phyloP scores from a whole-genome alignment of 1,139 yeast species.

The Nadsonia starkeyi-henricii region DNA sequence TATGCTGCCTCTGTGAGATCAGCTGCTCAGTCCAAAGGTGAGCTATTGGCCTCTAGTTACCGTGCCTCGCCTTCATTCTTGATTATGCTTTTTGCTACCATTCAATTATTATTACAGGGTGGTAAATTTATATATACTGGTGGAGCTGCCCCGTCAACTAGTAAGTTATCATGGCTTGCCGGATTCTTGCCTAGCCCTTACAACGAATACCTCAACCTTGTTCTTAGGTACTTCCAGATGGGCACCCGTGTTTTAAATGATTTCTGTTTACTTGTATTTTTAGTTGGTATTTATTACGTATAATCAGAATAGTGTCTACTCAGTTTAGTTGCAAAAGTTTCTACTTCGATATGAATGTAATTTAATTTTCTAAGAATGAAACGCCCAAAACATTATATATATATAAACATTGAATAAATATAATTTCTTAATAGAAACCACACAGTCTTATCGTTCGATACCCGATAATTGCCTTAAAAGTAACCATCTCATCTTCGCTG shows the following conservation, averaged over 20 bases:
- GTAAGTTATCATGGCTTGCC: neutral
- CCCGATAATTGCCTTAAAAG: neutral
- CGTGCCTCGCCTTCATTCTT: neutral
- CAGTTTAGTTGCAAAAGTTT: no score
- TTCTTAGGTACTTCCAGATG: neutral
- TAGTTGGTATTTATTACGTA: neutral
- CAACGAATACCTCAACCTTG: neutral
- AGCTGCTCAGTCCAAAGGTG: neutral
- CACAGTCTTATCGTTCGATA: neutral
- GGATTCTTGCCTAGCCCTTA: neutral
- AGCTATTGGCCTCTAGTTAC: neutral
- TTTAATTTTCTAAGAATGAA: no score
- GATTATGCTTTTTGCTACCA: neutral
- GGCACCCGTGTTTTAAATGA: neutral
- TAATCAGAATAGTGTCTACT: neutral
- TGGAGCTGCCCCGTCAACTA: neutral
- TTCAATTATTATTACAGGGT: neutral
- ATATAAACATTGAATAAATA: no score
- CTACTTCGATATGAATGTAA: no score
- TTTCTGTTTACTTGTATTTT: neutral
- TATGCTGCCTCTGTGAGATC: neutral
- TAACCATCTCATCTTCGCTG: neutral
- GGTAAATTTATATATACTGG: neutral
- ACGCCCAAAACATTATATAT: no score
- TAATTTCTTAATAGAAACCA: no score